Evolutionary conservation across 805 yeast genomes (phyloP).

Genomic region (Clavispora asparagi): DNA sequence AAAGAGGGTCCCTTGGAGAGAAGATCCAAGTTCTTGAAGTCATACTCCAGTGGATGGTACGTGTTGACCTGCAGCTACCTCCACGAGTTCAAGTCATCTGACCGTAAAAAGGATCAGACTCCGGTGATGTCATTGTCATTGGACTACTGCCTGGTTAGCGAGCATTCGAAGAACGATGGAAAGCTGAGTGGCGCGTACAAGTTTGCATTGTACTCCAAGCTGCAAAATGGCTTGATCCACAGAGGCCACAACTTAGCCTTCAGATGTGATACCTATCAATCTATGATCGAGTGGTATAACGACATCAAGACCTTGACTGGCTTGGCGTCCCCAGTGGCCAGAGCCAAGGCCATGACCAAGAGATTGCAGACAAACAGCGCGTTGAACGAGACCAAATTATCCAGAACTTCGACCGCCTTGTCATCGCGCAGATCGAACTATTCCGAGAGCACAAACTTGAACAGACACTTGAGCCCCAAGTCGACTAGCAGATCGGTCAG

Average conservation of each 20-base stretch:
- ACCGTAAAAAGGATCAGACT: slow-evolving; percentile 71
- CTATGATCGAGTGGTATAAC: slow-evolving; percentile 80
- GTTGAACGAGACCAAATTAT: slow-evolving; percentile 5
- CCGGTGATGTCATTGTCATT: slow-evolving; percentile 82
- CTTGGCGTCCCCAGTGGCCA: slow-evolving; percentile 54
- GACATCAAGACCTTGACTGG: slow-evolving; percentile 67
- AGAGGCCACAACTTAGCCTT: slow-evolving; percentile 94
- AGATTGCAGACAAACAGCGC: slow-evolving; percentile 11
- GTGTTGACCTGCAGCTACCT: slow-evolving; percentile 83
- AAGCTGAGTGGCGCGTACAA: slow-evolving; percentile 54
- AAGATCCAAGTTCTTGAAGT: slow-evolving; percentile 84
- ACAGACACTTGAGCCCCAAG: slow-evolving; percentile 4
- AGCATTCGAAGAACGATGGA: slow-evolving; percentile 72
- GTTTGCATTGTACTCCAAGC: slow-evolving; percentile 72
- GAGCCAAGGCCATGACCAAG: slow-evolving; percentile 40
- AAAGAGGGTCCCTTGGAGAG: slow-evolving; percentile 82
- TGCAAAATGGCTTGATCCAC: slow-evolving; percentile 64
- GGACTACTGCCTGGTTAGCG: slow-evolving; percentile 76
- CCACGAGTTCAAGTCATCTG: slow-evolving; percentile 84
- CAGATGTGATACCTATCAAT: slow-evolving; percentile 75
- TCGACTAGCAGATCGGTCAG: slow-evolving; percentile 1
- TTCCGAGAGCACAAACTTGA: slow-evolving; percentile 3
- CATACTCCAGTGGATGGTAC: slow-evolving; percentile 88
- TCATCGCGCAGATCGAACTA: slow-evolving; percentile 4
- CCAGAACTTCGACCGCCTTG: slow-evolving; percentile 10